Evolutionary conservation across 2,329 filamentous ascomycete species (phyloP).

Genomic region (Trichoderma atroviride): DNA sequence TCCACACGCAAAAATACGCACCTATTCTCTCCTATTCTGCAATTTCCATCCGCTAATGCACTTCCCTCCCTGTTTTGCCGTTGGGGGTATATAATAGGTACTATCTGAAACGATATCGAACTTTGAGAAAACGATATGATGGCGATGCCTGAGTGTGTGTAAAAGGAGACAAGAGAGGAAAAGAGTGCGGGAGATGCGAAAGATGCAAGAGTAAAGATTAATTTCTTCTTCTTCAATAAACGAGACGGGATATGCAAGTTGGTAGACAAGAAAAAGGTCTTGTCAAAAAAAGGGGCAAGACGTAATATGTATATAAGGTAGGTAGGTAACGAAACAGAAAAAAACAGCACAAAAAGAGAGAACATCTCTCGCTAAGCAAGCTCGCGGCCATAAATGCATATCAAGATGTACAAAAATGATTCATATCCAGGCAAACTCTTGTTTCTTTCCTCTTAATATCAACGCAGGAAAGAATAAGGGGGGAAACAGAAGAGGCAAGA

Average conservation of each 20-base stretch:
- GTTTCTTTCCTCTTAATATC: neutral
- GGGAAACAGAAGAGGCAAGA: neutral
- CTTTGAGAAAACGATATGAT: constrained; percentile 79
- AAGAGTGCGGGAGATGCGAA: neutral
- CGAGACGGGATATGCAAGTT: neutral
- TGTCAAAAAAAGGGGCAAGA: neutral
- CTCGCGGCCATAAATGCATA: neutral
- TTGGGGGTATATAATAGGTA: constrained; percentile 58
- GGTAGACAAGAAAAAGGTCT: neutral
- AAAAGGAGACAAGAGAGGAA: constrained; percentile 22
- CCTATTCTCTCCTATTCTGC: neutral
- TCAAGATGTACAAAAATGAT: neutral
- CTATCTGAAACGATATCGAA: constrained; percentile 88
- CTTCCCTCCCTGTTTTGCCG: neutral
- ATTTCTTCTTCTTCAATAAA: neutral
- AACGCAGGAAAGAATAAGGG: neutral
- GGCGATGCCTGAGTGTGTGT: constrained; percentile 36
- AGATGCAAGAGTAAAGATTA: neutral
- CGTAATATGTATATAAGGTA: neutral
- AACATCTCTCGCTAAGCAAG: constrained; percentile 3
- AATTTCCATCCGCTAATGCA: neutral
- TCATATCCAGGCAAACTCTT: neutral
- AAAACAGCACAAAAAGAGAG: constrained; percentile 5
- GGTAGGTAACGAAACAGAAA: neutral
- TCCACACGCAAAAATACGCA: neutral